phyloP scores from a whole-genome alignment of 495 filamentous ascomycete genomes.

The Trichoderma gamsii region DNA sequence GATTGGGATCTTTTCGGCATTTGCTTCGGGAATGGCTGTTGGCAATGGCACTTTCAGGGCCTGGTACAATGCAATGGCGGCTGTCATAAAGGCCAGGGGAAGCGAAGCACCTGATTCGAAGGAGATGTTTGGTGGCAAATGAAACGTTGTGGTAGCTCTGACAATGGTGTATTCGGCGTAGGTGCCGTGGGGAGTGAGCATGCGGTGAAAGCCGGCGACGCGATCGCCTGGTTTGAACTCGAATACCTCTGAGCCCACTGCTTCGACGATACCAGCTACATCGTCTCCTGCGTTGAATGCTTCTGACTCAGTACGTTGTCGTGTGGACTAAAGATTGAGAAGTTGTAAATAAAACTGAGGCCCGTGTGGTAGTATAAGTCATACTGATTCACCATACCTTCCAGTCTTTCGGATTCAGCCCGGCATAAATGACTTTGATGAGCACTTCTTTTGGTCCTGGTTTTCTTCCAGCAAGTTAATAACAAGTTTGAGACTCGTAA shows the following conservation, averaged over 20 bases:
- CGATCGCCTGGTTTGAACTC: constrained; percentile 40
- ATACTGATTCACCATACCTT: constrained; percentile 16
- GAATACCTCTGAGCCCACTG: constrained; percentile 32
- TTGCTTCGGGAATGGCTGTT: constrained; percentile 12
- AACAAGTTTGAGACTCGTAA: background rate
- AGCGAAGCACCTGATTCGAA: constrained; percentile 41
- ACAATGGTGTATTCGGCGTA: constrained; percentile 39
- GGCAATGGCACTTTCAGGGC: constrained; percentile 26
- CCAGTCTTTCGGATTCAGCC: constrained; percentile 32
- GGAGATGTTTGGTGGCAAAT: constrained; percentile 32
- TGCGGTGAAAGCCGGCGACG: constrained; percentile 36
- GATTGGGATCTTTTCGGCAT: constrained; percentile 19
- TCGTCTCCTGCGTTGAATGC: constrained; percentile 36
- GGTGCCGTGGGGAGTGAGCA: constrained; percentile 25
- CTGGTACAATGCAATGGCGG: constrained; percentile 34
- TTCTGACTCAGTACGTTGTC: background rate
- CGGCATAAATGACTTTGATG: constrained; percentile 22
- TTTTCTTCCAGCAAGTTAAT: background rate
- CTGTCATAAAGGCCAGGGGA: constrained; percentile 37
- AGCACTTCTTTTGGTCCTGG: constrained; percentile 38
- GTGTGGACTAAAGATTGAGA: background rate
- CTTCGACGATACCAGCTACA: constrained; percentile 35
- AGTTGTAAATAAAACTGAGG: background rate
- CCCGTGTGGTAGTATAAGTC: background rate
- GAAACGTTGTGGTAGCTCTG: constrained; percentile 33